Percentiles rank a stretch among this genome's conserved stretches.
Conservation (phyloP, 345 rosid species). For the Hirschfeldia incana region DNA sequence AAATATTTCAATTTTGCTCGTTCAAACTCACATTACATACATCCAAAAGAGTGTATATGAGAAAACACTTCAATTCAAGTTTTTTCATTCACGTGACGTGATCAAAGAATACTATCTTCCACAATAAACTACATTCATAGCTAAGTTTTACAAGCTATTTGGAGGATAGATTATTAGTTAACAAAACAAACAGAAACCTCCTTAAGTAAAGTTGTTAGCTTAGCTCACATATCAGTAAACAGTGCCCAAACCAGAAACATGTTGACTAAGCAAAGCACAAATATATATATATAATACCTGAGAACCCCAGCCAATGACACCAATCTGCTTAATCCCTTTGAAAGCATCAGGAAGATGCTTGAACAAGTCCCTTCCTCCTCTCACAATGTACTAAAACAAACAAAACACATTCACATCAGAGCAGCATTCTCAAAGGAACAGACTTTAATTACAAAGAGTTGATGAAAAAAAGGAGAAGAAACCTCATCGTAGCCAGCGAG, state of each 20-base stretch:
- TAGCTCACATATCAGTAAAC: not conserved
- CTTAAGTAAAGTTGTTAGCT: not conserved
- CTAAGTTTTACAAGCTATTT: not conserved
- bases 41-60: too few species aligned
- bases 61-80: not conserved
- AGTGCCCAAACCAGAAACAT: not conserved
- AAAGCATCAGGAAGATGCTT: conserved; percentile 76
- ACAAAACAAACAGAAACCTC: not conserved
- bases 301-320: conserved; percentile 95
- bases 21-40: too few species aligned
- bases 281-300: conserved; percentile 46
- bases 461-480: not conserved
- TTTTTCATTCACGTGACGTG: not conserved
- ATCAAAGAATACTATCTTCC: not conserved
- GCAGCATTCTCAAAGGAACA: not conserved
- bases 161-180: not conserved
- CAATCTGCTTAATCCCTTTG: conserved; percentile 90
- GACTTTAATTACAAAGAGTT: not conserved
- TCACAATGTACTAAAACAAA: conserved; percentile 74
- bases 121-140: not conserved
- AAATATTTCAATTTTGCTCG: conserved; percentile 2
- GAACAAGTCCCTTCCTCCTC: conserved; percentile 95
- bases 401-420: not conserved
- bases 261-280: not conserved
- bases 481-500: conserved; percentile 88